Base-by-base conservation (phyloP, 768 basidiomycete species). In the Mycena albidolilacea region DNA sequence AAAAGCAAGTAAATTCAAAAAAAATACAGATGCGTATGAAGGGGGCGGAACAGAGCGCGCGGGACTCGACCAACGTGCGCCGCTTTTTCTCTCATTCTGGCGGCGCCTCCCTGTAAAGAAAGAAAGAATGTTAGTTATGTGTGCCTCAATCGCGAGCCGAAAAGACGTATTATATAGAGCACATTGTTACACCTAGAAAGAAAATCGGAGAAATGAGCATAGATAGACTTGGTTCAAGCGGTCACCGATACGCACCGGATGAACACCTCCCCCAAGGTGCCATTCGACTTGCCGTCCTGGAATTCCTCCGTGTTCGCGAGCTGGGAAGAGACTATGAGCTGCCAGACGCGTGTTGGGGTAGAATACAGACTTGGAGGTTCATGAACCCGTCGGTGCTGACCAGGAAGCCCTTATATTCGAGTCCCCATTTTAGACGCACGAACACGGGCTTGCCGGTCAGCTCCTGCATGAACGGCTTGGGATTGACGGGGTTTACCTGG, bases 351-450 rank as follows among this genome's bases (percentile, higher is more conserved):
- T 64, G 69, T 37, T 43, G 38, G 48, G 9, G 21, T 12, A 66
- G 63, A 43, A 71, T 44, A 81, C 86, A 72, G 78, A 95, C 97
- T 88, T 99, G 98, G 59, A 99, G 90, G 82, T 99, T 99, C 98
- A 99, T 99, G 86, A 98, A 99, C 14, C 96, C 96, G 83, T 99
- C 98, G 8, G 98, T 98, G 79, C 95, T 97, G 76, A 99, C 98
- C 75, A 99, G 89, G 86, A 98, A 99, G 54, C 98, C 98, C 86
- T 97, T 98, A 89, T 99, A 99, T 81, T 99, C 97, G 63, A 98
- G 88, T 73, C 98, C 98, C 98, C 98, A 99, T 86, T 99, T 99
- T 79, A 99, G 90, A 72, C 91, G 91, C 74, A 99, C 98, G 79
- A 92, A 95, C 57, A 99, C 95, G 48, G 94, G 93, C 87, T 99